A percentile compares a stretch with the other conserved stretches of the same genome.
These are phyloP conservation scores for Digitaria exilis DNA, from an alignment of 202 grass and related monocot species.

Conservation along the genomic window DNA sequence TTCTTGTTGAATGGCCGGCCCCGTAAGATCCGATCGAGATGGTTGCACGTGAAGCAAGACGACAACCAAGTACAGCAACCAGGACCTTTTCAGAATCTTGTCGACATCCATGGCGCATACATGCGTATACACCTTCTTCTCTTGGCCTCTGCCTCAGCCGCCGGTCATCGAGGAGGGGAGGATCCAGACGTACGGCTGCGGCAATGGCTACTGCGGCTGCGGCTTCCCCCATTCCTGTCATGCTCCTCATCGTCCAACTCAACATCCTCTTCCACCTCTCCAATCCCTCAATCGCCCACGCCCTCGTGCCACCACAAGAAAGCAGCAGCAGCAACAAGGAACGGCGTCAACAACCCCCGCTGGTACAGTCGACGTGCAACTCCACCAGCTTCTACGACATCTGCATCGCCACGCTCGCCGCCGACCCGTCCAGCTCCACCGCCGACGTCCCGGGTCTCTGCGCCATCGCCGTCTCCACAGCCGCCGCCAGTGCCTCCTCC, in stretches of 20 bases:
- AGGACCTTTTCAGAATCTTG: no score
- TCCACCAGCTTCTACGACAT: conserved; percentile 55
- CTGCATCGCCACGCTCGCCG: conserved; percentile 22
- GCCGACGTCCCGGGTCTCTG: conserved; percentile 48
- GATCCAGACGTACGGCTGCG: background rate
- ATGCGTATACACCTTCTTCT: no score
- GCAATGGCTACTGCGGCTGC: background rate
- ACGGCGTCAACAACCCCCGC: background rate
- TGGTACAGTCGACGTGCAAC: conserved; percentile 55
- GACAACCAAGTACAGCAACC: no score
- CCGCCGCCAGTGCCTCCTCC: conserved; percentile 44
- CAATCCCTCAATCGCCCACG: background rate
- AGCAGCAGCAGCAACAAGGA: background rate
- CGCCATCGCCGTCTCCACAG: conserved; percentile 45
- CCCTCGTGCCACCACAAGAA: background rate
- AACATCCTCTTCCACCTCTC: background rate
- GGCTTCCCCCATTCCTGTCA: background rate
- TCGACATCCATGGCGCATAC: no score
- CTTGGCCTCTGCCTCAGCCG: background rate
- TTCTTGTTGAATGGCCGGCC: background rate
- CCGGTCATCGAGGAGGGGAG: background rate
- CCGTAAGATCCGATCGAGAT: no score
- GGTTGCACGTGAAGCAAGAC: no score
- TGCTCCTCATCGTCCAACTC: background rate
- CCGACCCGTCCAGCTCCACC: conserved; percentile 39